Percentiles rank a stretch among this genome's conserved stretches.
phyloP scores from a whole-genome alignment of 306 rosid species.

The Elaeagnus macrophylla region DNA sequence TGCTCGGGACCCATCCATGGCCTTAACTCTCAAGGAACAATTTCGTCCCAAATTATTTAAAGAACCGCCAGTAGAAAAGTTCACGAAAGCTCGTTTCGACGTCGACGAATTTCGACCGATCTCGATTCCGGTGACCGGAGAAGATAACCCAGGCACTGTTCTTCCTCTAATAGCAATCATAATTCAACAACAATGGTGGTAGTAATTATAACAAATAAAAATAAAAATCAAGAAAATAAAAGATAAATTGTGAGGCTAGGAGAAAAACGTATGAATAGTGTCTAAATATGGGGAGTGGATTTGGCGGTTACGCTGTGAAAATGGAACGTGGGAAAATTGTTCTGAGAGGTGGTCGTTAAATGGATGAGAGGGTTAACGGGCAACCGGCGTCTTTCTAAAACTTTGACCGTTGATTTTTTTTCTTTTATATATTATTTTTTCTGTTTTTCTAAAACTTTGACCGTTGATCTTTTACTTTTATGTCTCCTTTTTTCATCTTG shows the following conservation, averaged over 20 bases:
- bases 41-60: constrained; percentile 21
- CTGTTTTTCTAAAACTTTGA: too few relatives aligned
- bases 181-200: constrained; percentile 10
- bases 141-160: constrained; percentile 13
- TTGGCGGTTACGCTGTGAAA: too few relatives aligned
- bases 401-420: neutral
- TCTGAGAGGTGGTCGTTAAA: too few relatives aligned
- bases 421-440: too few relatives aligned
- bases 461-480: too few relatives aligned
- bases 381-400: too few relatives aligned
- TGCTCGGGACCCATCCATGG: constrained; percentile 28
- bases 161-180: constrained; percentile 35
- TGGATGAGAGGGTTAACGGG: too few relatives aligned
- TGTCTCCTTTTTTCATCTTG: too few relatives aligned
- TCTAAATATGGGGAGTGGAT: neutral
- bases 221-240: neutral
- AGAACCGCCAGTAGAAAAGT: constrained; percentile 11
- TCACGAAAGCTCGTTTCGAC: constrained; percentile 16
- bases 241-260: neutral
- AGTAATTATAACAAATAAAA: neutral
- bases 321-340: too few relatives aligned
- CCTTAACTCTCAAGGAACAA: constrained; percentile 26
- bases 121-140: constrained; percentile 9
- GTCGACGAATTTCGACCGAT: constrained; percentile 9
- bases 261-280: too few relatives aligned